Conservation (phyloP, 768 basidiomycete genomes). For the Cytidiella melzeri region DNA sequence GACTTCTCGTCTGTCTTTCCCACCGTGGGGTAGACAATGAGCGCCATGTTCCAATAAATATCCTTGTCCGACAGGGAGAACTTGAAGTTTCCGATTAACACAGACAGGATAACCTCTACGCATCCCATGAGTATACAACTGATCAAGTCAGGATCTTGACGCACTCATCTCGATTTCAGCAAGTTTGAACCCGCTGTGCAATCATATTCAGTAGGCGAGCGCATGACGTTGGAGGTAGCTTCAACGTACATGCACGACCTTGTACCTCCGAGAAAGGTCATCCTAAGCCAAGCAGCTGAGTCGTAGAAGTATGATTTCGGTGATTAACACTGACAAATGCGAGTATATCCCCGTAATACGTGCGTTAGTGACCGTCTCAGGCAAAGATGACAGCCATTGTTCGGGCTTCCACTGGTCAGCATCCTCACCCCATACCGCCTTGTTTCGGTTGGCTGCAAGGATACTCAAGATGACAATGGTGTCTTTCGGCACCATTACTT, state of each 20-base stretch:
- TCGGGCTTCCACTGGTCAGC: slow-evolving; percentile 46
- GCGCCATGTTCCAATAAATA: slow-evolving; percentile 3
- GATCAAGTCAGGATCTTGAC: neutral
- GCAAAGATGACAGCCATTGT: slow-evolving; percentile 36
- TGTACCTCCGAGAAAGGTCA: slow-evolving; percentile 40
- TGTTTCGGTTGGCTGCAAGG: slow-evolving; percentile 33
- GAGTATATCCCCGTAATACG: slow-evolving; percentile 40
- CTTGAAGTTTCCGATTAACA: slow-evolving; percentile 4
- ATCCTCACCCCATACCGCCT: slow-evolving; percentile 41
- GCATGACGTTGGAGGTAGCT: neutral
- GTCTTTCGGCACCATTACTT: slow-evolving; percentile 33
- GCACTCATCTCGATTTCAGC: neutral
- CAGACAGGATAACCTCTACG: slow-evolving; percentile 6
- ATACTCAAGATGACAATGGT: slow-evolving; percentile 36
- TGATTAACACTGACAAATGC: slow-evolving; percentile 29
- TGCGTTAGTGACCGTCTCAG: slow-evolving; percentile 29
- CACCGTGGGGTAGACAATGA: neutral
- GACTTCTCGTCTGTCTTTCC: neutral
- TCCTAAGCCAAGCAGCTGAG: slow-evolving; percentile 19
- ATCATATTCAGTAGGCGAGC: neutral
- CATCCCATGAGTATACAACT: neutral
- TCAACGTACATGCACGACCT: slow-evolving; percentile 39
- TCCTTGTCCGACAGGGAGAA: slow-evolving; percentile 2
- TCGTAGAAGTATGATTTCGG: neutral
- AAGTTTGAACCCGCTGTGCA: slow-evolving; percentile 9